Conservation (phyloP, 805 yeast genomes). For the Dipodascus geniculatus region DNA sequence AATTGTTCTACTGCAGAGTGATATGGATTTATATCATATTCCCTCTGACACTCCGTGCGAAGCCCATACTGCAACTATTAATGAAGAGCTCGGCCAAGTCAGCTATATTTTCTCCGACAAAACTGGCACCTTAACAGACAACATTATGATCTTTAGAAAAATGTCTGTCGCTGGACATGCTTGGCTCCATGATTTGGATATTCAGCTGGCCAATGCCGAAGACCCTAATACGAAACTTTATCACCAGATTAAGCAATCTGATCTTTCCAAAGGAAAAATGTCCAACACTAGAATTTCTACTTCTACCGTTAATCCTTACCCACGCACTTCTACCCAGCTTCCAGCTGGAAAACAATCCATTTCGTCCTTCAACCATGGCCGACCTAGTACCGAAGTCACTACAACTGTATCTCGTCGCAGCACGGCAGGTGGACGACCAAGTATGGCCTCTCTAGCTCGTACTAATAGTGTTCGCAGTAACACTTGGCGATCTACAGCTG, state of each 20-base stretch:
- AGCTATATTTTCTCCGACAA: slow-evolving; percentile 91
- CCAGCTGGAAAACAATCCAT: slow-evolving; percentile 5
- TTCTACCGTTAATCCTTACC: not conserved
- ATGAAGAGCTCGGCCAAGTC: slow-evolving; percentile 96
- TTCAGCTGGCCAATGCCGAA: slow-evolving; percentile 15
- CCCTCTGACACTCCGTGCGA: slow-evolving; percentile 84
- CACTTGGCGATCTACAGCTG: slow-evolving; percentile 40
- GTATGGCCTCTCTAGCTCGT: slow-evolving; percentile 37
- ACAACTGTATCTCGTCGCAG: slow-evolving; percentile 2
- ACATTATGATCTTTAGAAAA: slow-evolving; percentile 83
- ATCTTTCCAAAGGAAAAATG: not conserved
- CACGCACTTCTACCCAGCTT: slow-evolving; percentile 1
- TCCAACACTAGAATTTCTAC: slow-evolving; percentile 2
- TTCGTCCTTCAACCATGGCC: slow-evolving; percentile 3
- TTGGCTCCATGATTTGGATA: slow-evolving; percentile 72
- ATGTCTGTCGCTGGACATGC: slow-evolving; percentile 79
- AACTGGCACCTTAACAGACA: slow-evolving; percentile 95
- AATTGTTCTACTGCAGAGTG: slow-evolving; percentile 69
- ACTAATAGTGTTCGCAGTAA: slow-evolving; percentile 4
- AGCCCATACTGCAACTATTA: slow-evolving; percentile 87
- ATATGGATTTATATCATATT: slow-evolving; percentile 86
- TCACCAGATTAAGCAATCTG: slow-evolving; percentile 2
- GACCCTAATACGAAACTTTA: slow-evolving; percentile 1
- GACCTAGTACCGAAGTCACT: slow-evolving; percentile 4
- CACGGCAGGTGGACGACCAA: slow-evolving; percentile 41